Evolutionary conservation across 2,329 filamentous ascomycete genomes (phyloP).

Genomic region (Sordariomycetes sp.): DNA sequence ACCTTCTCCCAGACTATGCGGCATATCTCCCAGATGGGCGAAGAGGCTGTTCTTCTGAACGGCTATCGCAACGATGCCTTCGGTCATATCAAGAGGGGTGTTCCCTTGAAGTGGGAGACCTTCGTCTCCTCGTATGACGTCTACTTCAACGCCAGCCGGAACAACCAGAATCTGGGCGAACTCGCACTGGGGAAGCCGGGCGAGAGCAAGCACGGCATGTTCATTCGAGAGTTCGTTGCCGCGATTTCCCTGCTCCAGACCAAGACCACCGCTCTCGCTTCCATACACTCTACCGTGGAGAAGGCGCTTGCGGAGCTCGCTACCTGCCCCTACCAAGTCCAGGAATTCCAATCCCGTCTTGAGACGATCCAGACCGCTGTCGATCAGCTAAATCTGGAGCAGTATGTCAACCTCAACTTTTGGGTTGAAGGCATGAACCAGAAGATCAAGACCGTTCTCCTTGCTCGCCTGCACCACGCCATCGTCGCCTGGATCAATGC

Average conservation of each 20-base stretch:
- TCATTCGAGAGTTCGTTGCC: constrained; percentile 85
- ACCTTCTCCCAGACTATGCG: constrained; percentile 83
- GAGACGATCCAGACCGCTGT: constrained; percentile 85
- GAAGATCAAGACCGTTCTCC: constrained; percentile 70
- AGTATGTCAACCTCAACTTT: constrained; percentile 82
- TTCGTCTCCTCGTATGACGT: constrained; percentile 96
- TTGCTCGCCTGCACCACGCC: constrained; percentile 73
- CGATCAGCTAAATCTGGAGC: constrained; percentile 92
- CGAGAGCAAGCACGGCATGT: constrained; percentile 92
- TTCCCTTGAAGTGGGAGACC: constrained; percentile 91
- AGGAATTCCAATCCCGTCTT: constrained; percentile 70
- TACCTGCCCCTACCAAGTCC: constrained; percentile 69
- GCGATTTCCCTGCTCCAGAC: constrained; percentile 79
- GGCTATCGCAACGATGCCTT: constrained; percentile 91
- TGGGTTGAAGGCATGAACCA: constrained; percentile 86
- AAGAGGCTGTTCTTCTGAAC: constrained; percentile 77
- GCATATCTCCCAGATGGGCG: constrained; percentile 73
- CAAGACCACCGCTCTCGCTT: constrained; percentile 70
- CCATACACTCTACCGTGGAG: constrained; percentile 71
- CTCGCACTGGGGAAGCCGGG: constrained; percentile 40
- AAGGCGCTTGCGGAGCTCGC: constrained; percentile 75
- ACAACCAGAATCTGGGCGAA: constrained; percentile 33
- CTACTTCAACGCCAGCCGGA: constrained; percentile 43
- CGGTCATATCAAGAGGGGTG: constrained; percentile 69
- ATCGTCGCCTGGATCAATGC: constrained; percentile 79